Conservation (phyloP, 2,329 filamentous ascomycete species). For the Penicillium sp. region DNA sequence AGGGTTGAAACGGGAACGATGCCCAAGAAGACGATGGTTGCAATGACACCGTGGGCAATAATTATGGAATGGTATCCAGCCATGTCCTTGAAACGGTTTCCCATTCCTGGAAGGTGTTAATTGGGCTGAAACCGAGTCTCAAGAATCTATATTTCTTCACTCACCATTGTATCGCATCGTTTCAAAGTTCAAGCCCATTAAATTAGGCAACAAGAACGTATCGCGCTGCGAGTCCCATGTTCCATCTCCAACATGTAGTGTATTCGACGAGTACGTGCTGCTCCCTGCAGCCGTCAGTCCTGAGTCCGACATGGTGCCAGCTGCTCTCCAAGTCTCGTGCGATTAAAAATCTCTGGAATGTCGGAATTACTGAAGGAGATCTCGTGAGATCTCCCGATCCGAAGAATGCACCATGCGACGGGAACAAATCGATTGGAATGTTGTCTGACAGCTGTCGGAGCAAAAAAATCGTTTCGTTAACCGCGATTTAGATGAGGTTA, state of each 20-base stretch:
- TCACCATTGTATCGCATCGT: constrained; percentile 70
- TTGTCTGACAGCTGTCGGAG: constrained; percentile 6
- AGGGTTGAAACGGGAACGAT: constrained; percentile 65
- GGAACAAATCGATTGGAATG: constrained; percentile 19
- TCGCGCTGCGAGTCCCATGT: constrained; percentile 67
- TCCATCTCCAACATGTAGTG: constrained; percentile 67
- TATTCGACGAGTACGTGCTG: constrained; percentile 64
- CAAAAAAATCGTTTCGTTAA: constrained; percentile 1
- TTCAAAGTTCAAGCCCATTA: constrained; percentile 67
- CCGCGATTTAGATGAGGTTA: not conserved
- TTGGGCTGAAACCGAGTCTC: constrained; percentile 10
- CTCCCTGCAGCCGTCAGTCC: constrained; percentile 61
- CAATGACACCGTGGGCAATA: constrained; percentile 63
- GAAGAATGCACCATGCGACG: constrained; percentile 49
- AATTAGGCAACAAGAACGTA: constrained; percentile 66
- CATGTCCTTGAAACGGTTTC: constrained; percentile 66
- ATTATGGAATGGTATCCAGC: constrained; percentile 63
- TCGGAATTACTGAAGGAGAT: constrained; percentile 45
- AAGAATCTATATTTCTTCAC: constrained; percentile 14
- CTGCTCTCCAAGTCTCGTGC: constrained; percentile 8
- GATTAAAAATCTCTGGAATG: constrained; percentile 43
- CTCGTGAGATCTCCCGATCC: constrained; percentile 48
- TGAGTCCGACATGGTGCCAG: constrained; percentile 37
- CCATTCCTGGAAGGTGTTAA: constrained; percentile 59
- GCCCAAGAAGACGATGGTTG: constrained; percentile 63